These are phyloP conservation scores for Ceratobasidium sp. DNA, from an alignment of 1,284 basidiomycete species.

Conservation along the genomic window DNA sequence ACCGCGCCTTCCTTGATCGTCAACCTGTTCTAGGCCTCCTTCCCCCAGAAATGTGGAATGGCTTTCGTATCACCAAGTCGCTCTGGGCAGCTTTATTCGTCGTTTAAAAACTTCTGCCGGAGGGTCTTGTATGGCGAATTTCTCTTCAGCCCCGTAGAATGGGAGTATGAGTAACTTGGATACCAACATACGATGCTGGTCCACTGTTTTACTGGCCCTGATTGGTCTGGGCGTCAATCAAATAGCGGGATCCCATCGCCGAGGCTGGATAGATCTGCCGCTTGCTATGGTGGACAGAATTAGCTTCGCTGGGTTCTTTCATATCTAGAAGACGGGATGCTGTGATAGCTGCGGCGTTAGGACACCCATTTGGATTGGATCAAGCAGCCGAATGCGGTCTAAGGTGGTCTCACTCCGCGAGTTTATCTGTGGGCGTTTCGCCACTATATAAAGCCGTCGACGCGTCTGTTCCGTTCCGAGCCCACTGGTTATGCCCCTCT, in stretches of 20 bases:
- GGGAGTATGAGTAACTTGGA: no score
- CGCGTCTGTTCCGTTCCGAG: background rate
- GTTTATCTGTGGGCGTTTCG: background rate
- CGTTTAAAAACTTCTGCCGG: no score
- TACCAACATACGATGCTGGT: background rate
- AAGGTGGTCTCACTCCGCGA: no score
- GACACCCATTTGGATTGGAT: no score
- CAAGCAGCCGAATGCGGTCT: no score
- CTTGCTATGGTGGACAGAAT: no score
- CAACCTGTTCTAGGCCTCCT: background rate
- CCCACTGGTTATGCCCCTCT: background rate
- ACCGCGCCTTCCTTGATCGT: background rate
- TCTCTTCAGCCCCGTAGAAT: no score
- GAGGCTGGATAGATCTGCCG: background rate
- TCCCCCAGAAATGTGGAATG: no score
- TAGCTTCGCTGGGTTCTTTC: background rate
- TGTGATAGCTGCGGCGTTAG: no score
- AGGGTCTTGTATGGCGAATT: no score
- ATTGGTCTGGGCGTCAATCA: background rate
- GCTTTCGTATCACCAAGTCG: no score
- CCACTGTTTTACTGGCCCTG: background rate
- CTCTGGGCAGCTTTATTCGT: no score
- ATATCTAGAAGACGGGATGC: background rate
- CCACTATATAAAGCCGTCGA: background rate
- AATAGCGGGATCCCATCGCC: background rate